A percentile compares a stretch with the other conserved stretches of the same genome.
Conservation (phyloP, 345 rosid species). For the Eucalyptus cloeziana region DNA sequence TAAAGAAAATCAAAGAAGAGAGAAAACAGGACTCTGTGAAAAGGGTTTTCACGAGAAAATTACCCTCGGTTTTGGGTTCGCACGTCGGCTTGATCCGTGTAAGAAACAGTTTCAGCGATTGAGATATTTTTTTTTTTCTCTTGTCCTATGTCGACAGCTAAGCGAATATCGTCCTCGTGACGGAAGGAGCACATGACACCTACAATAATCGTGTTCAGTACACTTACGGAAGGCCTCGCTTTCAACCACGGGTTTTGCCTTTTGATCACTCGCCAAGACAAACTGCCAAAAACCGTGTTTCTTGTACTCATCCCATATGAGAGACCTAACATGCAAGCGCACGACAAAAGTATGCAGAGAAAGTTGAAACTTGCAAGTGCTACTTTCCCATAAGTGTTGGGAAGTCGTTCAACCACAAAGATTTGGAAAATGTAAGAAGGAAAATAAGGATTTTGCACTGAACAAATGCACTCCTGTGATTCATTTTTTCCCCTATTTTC, state of each 20-base stretch:
- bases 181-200: background rate
- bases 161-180: background rate
- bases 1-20: background rate
- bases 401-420: background rate
- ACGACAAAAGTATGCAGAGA: background rate
- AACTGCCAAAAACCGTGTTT: background rate
- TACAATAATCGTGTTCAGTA: background rate
- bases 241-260: background rate
- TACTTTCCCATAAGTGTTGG: background rate
- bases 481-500: background rate
- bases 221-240: background rate
- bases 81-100: background rate
- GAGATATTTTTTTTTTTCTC: background rate
- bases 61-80: background rate
- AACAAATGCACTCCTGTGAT: background rate
- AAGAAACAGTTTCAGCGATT: background rate
- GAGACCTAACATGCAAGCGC: background rate
- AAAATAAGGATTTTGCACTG: background rate
- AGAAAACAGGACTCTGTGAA: background rate
- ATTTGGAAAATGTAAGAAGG: background rate
- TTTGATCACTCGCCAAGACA: background rate
- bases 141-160: background rate
- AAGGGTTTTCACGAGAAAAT: background rate
- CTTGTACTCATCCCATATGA: background rate
- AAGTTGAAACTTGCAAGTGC: background rate